These are phyloP conservation scores for Hypoxylon trugodes DNA, from an alignment of 495 filamentous ascomycete genomes.

Conservation along the genomic window DNA sequence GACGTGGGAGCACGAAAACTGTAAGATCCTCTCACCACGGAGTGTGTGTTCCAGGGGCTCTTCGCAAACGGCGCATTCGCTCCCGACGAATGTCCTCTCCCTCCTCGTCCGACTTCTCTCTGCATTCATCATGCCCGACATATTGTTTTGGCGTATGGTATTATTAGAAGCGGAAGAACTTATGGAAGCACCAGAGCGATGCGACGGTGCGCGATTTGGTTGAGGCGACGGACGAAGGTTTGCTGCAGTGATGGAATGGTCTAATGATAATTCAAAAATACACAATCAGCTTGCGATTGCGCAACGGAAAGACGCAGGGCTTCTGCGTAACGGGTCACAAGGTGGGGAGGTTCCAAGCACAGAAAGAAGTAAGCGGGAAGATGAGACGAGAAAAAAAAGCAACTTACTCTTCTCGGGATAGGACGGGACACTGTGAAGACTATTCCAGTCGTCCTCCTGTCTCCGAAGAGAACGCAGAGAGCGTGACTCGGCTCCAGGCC, in stretches of 20 bases:
- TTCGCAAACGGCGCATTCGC: slow-evolving; percentile 95
- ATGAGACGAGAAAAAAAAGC: neutral
- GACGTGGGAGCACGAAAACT: slow-evolving; percentile 95
- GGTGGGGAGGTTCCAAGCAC: slow-evolving; percentile 20
- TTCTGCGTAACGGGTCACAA: slow-evolving; percentile 6
- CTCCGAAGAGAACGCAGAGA: slow-evolving; percentile 51
- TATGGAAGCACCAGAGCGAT: slow-evolving; percentile 53
- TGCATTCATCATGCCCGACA: slow-evolving; percentile 70
- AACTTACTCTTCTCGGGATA: slow-evolving; percentile 58
- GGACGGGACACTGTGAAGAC: slow-evolving; percentile 42
- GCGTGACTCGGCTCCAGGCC: slow-evolving; percentile 44
- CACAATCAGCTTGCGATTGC: slow-evolving; percentile 35
- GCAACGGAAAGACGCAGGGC: slow-evolving; percentile 13
- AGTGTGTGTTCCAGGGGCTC: slow-evolving; percentile 97
- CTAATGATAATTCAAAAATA: slow-evolving; percentile 39
- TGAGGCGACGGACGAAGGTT: slow-evolving; percentile 38
- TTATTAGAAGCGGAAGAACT: slow-evolving; percentile 51
- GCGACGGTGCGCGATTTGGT: slow-evolving; percentile 49
- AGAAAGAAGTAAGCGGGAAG: neutral
- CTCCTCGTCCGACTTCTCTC: slow-evolving; percentile 83
- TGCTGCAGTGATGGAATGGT: slow-evolving; percentile 49
- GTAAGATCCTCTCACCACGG: slow-evolving; percentile 91
- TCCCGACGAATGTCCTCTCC: slow-evolving; percentile 94
- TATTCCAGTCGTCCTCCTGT: slow-evolving; percentile 46
- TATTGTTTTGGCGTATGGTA: slow-evolving; percentile 44